These are phyloP conservation scores for Pseudopyrenochaeta lycopersici DNA, from an alignment of 2,329 filamentous ascomycete species.

Conservation along the genomic window DNA sequence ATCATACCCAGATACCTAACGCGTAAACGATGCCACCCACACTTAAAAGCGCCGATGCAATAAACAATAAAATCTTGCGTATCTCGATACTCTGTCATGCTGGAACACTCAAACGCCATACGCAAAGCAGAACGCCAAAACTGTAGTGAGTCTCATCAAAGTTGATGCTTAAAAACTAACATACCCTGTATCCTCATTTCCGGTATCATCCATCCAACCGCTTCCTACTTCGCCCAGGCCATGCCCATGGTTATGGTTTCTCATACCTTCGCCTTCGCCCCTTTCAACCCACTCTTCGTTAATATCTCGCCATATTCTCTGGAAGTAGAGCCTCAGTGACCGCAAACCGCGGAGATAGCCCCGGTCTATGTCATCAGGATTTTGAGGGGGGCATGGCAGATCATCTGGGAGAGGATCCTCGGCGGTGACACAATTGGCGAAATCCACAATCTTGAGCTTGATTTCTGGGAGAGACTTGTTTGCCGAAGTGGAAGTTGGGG, in stretches of 20 bases:
- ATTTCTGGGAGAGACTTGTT: constrained; percentile 62
- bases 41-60: constrained; percentile 7
- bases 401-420: constrained; percentile 72
- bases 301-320: constrained; percentile 84
- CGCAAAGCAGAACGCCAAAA: constrained; percentile 3
- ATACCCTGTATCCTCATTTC: constrained; percentile 47
- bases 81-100: constrained; percentile 19
- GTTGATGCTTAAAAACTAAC: constrained; percentile 43
- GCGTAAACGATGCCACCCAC: constrained; percentile 1
- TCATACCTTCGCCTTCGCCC: constrained; percentile 53
- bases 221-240: constrained; percentile 42
- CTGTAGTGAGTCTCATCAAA: background rate
- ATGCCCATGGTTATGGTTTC: constrained; percentile 40
- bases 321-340: constrained; percentile 82
- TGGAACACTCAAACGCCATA: constrained; percentile 12
- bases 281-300: constrained; percentile 56
- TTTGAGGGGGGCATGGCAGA: constrained; percentile 77
- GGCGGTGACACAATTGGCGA: constrained; percentile 95
- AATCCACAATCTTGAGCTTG: constrained; percentile 97
- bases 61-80: background rate
- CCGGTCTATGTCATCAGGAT: constrained; percentile 82
- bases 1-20: background rate
- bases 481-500: constrained; percentile 14
- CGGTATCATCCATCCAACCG: constrained; percentile 47
- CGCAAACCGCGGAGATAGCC: constrained; percentile 88